Conservation (phyloP, 257 asterid species). For the Penstemon eatonii region DNA sequence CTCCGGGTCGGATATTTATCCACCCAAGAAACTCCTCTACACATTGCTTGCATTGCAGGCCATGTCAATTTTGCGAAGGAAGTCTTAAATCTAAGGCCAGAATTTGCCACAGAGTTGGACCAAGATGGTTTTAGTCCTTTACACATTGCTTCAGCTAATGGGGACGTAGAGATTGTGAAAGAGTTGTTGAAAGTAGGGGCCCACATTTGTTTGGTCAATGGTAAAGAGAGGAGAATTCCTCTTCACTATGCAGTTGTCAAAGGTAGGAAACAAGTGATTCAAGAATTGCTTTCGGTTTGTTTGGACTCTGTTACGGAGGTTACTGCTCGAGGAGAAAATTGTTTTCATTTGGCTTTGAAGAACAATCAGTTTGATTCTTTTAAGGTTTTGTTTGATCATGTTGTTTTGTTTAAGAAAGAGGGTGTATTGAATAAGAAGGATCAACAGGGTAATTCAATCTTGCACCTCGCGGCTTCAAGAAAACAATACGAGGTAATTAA, state of each 20-base stretch:
- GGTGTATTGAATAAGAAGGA: slow-evolving; percentile 39
- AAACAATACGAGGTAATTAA: slow-evolving; percentile 50
- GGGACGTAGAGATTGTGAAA: slow-evolving; percentile 26
- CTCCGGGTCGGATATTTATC: slow-evolving; percentile 8
- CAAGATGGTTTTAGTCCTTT: slow-evolving; percentile 16
- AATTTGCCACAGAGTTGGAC: slow-evolving; percentile 8
- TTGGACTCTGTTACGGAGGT: slow-evolving; percentile 18
- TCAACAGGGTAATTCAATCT: slow-evolving; percentile 41
- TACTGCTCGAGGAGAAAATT: slow-evolving; percentile 36
- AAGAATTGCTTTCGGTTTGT: slow-evolving; percentile 23
- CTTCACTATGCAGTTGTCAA: slow-evolving; percentile 34
- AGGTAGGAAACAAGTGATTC: slow-evolving; percentile 28
- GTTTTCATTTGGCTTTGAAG: slow-evolving; percentile 30
- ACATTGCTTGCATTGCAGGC: slow-evolving; percentile 7
- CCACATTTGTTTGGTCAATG: slow-evolving; percentile 26
- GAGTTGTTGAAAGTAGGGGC: slow-evolving; percentile 23
- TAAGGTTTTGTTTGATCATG: slow-evolving; percentile 16
- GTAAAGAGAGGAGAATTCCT: slow-evolving; percentile 30
- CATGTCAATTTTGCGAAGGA: slow-evolving; percentile 19
- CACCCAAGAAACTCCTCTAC: slow-evolving; percentile 13
- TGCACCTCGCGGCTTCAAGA: slow-evolving; percentile 53
- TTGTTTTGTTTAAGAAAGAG: slow-evolving; percentile 10
- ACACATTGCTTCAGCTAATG: slow-evolving; percentile 30
- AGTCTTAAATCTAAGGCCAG: background rate
- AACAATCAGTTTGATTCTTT: slow-evolving; percentile 32